A percentile compares a stretch with the other conserved stretches of the same genome.
Conservation (phyloP, 1,139 yeast genomes). For the Lodderomyces parapsilosis region DNA sequence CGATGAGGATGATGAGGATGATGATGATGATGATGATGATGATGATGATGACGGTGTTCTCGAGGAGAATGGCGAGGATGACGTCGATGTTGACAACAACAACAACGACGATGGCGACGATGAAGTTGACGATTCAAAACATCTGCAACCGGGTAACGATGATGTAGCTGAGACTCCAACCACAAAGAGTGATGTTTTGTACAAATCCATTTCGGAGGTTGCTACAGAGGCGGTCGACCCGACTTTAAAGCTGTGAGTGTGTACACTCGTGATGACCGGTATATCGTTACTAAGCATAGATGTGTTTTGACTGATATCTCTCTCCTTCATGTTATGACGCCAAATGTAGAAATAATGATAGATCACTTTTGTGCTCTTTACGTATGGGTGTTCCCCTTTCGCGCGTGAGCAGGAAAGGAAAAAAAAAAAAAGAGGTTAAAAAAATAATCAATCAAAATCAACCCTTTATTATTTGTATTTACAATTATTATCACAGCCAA, state of each 20-base stretch:
- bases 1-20: constrained; percentile 21
- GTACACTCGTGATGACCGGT: no score
- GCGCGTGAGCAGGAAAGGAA: no score
- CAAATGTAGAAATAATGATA: not conserved
- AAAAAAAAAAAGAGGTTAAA: no score
- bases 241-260: constrained; percentile 18
- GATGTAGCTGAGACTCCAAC: no score
- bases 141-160: no score
- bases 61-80: no score
- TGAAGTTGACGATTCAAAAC: not conserved
- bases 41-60: no score
- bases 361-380: not conserved
- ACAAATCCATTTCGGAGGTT: constrained; percentile 12
- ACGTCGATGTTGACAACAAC: constrained; percentile 14
- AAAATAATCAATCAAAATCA: no score
- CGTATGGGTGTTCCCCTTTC: not conserved
- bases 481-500: no score
- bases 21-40: constrained; percentile 10
- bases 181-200: constrained; percentile 16
- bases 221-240: constrained; percentile 22
- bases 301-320: not conserved
- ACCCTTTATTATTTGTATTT: no score
- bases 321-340: not conserved
- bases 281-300: no score
- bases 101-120: constrained; percentile 6